Evolutionary conservation across 768 basidiomycete species (phyloP), one percentile per base, ranked within the genome.

Genomic region (Sarcomyxa edulis): DNA sequence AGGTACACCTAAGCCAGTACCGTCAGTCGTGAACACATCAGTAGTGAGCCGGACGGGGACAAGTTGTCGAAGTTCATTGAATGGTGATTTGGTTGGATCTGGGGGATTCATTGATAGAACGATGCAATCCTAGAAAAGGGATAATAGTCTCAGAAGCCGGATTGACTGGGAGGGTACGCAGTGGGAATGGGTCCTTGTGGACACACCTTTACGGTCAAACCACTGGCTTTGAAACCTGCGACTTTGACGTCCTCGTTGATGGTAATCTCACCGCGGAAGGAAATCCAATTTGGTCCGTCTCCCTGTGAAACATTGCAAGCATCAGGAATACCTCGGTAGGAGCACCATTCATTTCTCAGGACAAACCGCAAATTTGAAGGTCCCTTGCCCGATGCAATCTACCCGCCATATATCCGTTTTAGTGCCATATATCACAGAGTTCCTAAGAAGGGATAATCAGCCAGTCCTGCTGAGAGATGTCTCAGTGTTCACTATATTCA

Each of bases 371-470:
- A 72, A 74, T 44, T 54, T 69, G 49, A 87, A 83, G 8, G 53
- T 56, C n/a, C 71, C 83, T 49, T 78, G 74, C 6, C 83, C 83
- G 25, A 84, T 76, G 39, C 60, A 65, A 45, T 79, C 78, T 1
- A 76, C 68, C 40, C 73, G 64, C 81, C 82, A 86, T 16, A 85
- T 85, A 46, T 84, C 78, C 2, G 80, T 71, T 54, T 78, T 83
- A n/a, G 73, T 71, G 1, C 70, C 72, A 7, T 66, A 48, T 12
- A 72, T 48, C 12, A 68, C 42, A 2, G 63, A 50, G 47, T 78
- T 76, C 28, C 78, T 81, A 45, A 14, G 24, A 24, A 21, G 7
- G 32, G 24, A 16, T 21, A 16, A 29, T n/a, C 19, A 8, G 7
- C 35, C 37, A 31, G 35, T 30, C 7, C 21, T n/a, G 27, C 31